These are phyloP conservation scores for Hypocrella siamensis DNA, from an alignment of 2,329 filamentous ascomycete species.

Conservation along the genomic window DNA sequence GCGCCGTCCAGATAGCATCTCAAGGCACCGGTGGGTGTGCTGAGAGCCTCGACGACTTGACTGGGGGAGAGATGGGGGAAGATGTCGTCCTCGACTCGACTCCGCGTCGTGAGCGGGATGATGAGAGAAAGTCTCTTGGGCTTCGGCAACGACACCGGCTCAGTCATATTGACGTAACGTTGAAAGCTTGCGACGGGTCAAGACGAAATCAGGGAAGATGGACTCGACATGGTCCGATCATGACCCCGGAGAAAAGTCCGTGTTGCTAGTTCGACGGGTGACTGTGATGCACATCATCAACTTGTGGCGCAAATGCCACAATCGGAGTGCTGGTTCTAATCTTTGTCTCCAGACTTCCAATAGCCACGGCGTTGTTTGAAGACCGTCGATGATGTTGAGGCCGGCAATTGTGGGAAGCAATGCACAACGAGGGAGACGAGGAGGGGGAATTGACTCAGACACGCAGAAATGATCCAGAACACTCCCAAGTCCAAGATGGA, in stretches of 20 bases:
- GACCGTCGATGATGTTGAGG: no score
- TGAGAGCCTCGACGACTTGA: conserved; percentile 44
- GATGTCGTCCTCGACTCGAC: conserved; percentile 37
- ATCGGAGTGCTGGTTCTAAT: background rate
- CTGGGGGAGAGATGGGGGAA: conserved; percentile 45
- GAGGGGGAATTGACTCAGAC: no score
- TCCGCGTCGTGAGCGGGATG: conserved; percentile 26
- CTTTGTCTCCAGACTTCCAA: no score
- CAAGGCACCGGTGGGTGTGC: conserved; percentile 33
- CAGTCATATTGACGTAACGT: conserved; percentile 14
- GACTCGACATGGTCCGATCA: conserved; percentile 11
- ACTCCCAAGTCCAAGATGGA: no score
- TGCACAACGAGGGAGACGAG: no score
- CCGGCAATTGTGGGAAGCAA: no score
- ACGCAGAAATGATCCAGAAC: no score
- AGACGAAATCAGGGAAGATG: background rate
- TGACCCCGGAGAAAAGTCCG: conserved; percentile 18
- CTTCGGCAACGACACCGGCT: conserved; percentile 16
- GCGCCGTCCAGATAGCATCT: conserved; percentile 46
- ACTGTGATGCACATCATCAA: conserved; percentile 6
- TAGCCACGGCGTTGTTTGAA: no score
- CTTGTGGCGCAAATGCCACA: background rate
- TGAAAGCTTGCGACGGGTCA: background rate
- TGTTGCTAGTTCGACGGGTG: conserved; percentile 9
- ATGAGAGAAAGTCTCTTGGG: conserved; percentile 17